Evolutionary conservation across 805 yeast species (phyloP), one percentile per base, ranked within the genome.

Genomic region (Kodamaea leandrae): DNA sequence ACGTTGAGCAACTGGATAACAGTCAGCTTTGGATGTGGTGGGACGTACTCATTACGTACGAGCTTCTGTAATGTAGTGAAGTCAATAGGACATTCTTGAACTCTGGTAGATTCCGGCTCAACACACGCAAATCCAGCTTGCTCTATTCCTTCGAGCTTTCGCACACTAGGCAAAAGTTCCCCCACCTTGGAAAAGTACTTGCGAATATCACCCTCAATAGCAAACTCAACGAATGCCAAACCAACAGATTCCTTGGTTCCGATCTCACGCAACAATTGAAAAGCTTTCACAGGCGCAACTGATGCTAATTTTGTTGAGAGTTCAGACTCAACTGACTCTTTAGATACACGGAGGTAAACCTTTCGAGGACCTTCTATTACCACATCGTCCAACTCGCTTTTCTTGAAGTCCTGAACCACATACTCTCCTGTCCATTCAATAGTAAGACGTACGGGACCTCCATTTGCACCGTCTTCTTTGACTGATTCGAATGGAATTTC

Each of bases 1-100:
- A 79, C 65, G 53, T 89, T 90, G 26, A 86, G 57, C 3, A 89
- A 60, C 42, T 83, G 79, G 6, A 90, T 54, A 1, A 85, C 87
- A 12, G 57, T 70, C 73, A 68, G 74, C 43, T 62, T 66, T 2
- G 68, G 60, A 29, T 65, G 70, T 6, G 59, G 53, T 1, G 64
- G 48, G 3, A 65, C 70, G 27, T 54, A 45, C 48, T 68, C 67
- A 45, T 64, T 65, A 25, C 54, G 54, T 3, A 64, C 75, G 39
- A 72, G 54, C 7, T 60, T 53, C 27, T 61, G 59, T 16, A 75
- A 55, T 2, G 68, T 63, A 27, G 58, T 61, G 44, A 64, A 65
- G 32, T 70, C 65, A 36, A 62, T 56, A 6, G 60, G 55, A 37
- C 65, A 57, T 33, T 60, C 64, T 51, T 68, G 73, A 26, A 68